Evolutionary conservation across 805 yeast species (phyloP).

Genomic region (Metschnikowia proteae): DNA sequence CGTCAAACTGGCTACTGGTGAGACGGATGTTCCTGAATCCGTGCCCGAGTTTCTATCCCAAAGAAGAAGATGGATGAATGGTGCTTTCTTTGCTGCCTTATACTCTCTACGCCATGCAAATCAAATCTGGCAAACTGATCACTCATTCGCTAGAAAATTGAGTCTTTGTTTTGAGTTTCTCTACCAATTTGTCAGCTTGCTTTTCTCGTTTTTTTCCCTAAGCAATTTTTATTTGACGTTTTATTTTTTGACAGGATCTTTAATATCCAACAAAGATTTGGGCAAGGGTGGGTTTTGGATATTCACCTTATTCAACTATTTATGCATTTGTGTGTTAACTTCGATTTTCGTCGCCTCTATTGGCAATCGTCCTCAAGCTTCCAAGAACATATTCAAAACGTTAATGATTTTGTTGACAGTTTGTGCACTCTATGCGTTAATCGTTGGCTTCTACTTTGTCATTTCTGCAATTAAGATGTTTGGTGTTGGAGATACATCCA

Average conservation of each 20-base stretch:
- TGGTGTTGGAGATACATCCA: conserved; percentile 39
- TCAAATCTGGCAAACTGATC: conserved; percentile 27
- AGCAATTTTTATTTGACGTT: conserved; percentile 28
- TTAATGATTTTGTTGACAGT: conserved; percentile 70
- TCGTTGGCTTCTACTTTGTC: conserved; percentile 81
- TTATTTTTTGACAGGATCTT: conserved; percentile 41
- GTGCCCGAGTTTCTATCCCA: conserved; percentile 27
- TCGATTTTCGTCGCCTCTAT: conserved; percentile 89
- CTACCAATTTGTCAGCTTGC: conserved; percentile 22
- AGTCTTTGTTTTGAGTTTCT: conserved; percentile 24
- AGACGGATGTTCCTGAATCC: conserved; percentile 28
- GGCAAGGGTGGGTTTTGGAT: conserved; percentile 77
- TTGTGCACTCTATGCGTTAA: conserved; percentile 77
- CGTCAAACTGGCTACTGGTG: conserved; percentile 30
- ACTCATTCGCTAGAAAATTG: conserved; percentile 21
- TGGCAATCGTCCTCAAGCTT: conserved; percentile 98
- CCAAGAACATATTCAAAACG: conserved; percentile 68
- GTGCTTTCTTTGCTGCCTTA: conserved; percentile 29
- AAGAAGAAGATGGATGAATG: conserved; percentile 30
- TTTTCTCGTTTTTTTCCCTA: conserved; percentile 25
- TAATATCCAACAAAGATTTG: conserved; percentile 43
- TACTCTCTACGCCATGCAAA: conserved; percentile 23
- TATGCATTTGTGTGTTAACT: conserved; percentile 76
- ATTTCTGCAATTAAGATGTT: conserved; percentile 45
- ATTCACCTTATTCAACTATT: conserved; percentile 81